These are phyloP conservation scores for Nicotiana benthamiana DNA, from an alignment of 257 asterid species.

Conservation along the genomic window DNA sequence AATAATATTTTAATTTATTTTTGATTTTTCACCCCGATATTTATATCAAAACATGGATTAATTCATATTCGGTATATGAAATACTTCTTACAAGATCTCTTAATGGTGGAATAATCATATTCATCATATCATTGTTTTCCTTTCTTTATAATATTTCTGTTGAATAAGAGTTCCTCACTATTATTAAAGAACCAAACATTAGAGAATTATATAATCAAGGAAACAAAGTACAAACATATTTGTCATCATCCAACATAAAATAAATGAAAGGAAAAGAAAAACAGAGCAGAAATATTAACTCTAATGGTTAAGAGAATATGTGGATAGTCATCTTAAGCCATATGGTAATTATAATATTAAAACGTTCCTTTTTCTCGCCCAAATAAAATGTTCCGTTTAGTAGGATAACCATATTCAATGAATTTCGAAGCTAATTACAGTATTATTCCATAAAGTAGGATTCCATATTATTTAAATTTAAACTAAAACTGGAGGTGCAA, in stretches of 20 bases:
- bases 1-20: too few species aligned
- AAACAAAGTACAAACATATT: neutral
- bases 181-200: neutral
- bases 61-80: too few species aligned
- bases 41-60: too few species aligned
- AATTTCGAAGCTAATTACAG: neutral
- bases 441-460: neutral
- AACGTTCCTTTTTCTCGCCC: neutral
- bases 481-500: neutral
- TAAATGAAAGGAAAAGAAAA: neutral
- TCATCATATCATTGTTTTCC: too few species aligned
- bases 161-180: too few species aligned
- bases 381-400: neutral
- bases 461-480: neutral
- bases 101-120: too few species aligned
- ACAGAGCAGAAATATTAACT: neutral
- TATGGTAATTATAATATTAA: neutral
- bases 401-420: neutral
- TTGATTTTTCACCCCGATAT: too few species aligned
- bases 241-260: neutral
- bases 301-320: neutral
- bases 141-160: too few species aligned
- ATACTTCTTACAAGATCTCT: too few species aligned
- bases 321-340: neutral
- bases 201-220: neutral